A percentile compares a stretch with the other conserved stretches of the same genome.
Evolutionary conservation across 2,329 filamentous ascomycete species (phyloP).

Genomic region (Diplodia mutila): DNA sequence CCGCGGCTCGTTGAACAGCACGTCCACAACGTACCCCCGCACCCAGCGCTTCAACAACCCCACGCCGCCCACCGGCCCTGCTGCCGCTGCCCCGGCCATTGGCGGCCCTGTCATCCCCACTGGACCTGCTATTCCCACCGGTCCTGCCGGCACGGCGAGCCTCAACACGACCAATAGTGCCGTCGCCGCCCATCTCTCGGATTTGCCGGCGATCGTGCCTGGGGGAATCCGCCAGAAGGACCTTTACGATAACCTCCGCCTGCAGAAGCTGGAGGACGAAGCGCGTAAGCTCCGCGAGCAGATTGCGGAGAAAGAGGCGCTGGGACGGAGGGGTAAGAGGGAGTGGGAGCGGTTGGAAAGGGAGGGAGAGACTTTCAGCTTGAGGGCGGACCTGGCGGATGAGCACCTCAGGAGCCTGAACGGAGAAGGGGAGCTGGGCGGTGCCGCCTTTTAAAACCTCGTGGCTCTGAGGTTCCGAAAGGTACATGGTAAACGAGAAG

Average conservation of each 20-base stretch:
- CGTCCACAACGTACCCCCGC: constrained; percentile 51
- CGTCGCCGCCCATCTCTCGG: constrained; percentile 41
- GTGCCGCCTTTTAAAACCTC: constrained; percentile 37
- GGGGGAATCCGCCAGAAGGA: constrained; percentile 48
- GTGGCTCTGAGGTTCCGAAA: neutral
- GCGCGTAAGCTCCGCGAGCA: constrained; percentile 48
- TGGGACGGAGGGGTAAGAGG: constrained; percentile 47
- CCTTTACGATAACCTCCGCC: constrained; percentile 47
- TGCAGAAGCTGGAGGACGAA: constrained; percentile 53
- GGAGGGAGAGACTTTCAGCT: constrained; percentile 49
- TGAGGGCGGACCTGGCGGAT: constrained; percentile 53
- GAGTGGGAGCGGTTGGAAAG: constrained; percentile 53
- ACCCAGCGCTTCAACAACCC: constrained; percentile 48
- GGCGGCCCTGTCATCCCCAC: constrained; percentile 28
- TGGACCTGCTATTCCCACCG: constrained; percentile 22
- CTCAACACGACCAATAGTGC: constrained; percentile 29
- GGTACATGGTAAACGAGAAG: neutral
- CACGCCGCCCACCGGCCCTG: constrained; percentile 25
- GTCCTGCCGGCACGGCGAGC: constrained; percentile 17
- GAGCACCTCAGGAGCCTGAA: constrained; percentile 48
- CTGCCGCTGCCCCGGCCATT: constrained; percentile 3
- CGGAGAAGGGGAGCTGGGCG: constrained; percentile 45
- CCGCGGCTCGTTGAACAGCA: constrained; percentile 48
- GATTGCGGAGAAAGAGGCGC: constrained; percentile 53
- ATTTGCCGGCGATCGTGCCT: constrained; percentile 49